Evolutionary conservation across 106 monocot genomes (phyloP).

Genomic region (Platanthera zijinensis): DNA sequence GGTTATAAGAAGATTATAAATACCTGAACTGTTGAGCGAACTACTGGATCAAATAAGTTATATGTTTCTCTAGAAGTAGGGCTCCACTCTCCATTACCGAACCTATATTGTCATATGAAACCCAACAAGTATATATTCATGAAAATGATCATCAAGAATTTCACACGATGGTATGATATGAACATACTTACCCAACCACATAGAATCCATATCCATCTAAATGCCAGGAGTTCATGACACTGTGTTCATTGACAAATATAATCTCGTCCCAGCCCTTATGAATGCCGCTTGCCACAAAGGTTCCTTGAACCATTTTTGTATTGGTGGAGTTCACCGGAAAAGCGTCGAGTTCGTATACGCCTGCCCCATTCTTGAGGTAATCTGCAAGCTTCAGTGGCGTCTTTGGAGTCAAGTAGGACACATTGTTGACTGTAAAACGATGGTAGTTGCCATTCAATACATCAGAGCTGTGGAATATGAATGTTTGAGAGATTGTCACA

Average conservation of each 20-base stretch:
- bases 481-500: slow-evolving; percentile 18
- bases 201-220: slow-evolving; percentile 39
- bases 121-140: no score
- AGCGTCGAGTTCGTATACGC: slow-evolving; percentile 33
- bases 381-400: slow-evolving; percentile 44
- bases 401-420: slow-evolving; percentile 24
- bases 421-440: slow-evolving; percentile 32
- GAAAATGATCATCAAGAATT: no score
- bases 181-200: slow-evolving; percentile 25
- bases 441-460: background rate
- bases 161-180: no score
- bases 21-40: slow-evolving; percentile 36
- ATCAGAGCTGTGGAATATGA: slow-evolving; percentile 18
- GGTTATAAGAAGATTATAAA: background rate
- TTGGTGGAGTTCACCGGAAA: slow-evolving; percentile 12
- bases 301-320: slow-evolving; percentile 5
- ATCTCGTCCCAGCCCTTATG: slow-evolving; percentile 41
- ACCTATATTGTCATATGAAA: slow-evolving; percentile 5
- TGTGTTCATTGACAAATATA: slow-evolving; percentile 21
- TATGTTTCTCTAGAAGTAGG: slow-evolving; percentile 20
- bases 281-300: slow-evolving; percentile 23
- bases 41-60: slow-evolving; percentile 31
- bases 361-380: slow-evolving; percentile 22
- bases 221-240: slow-evolving; percentile 37
- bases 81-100: slow-evolving; percentile 36